A percentile compares a stretch with the other conserved stretches of the same genome.
phyloP scores from a whole-genome alignment of 208 protist genomes.

The Phytomonas francai region DNA sequence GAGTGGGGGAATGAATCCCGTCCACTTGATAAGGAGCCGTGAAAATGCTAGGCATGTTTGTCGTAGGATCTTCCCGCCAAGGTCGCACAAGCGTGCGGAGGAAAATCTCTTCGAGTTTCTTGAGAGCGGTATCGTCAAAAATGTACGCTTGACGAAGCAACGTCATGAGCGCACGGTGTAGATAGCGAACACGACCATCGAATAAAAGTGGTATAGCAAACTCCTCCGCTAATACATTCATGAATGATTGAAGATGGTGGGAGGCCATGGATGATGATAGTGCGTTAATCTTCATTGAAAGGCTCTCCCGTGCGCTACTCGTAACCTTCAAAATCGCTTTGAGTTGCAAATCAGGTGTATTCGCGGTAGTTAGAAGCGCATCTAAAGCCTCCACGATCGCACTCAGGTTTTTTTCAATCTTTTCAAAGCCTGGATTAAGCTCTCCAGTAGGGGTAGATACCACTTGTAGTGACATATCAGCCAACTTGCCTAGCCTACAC shows the following conservation, averaged over 20 bases:
- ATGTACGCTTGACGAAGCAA: conserved; percentile 39
- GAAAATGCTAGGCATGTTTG: neutral
- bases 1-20: too few relatives aligned
- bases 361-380: conserved; percentile 24
- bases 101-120: neutral
- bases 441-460: neutral
- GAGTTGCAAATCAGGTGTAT: conserved; percentile 61
- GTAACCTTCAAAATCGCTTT: conserved; percentile 63
- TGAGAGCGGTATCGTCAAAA: neutral
- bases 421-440: neutral
- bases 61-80: neutral
- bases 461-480: neutral
- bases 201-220: conserved; percentile 68
- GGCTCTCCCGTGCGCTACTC: conserved; percentile 31
- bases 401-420: conserved; percentile 7
- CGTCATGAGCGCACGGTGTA: conserved; percentile 73
- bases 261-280: conserved; percentile 4
- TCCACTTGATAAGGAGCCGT: neutral
- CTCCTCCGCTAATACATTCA: conserved; percentile 22
- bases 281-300: conserved; percentile 10
- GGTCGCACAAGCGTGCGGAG: neutral
- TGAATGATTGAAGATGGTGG: conserved; percentile 12
- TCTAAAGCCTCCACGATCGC: conserved; percentile 32
- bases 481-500: conserved; percentile 4
- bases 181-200: conserved; percentile 72